Conservation (phyloP, 305 asterid genomes). For the Coffea humblotiana region DNA sequence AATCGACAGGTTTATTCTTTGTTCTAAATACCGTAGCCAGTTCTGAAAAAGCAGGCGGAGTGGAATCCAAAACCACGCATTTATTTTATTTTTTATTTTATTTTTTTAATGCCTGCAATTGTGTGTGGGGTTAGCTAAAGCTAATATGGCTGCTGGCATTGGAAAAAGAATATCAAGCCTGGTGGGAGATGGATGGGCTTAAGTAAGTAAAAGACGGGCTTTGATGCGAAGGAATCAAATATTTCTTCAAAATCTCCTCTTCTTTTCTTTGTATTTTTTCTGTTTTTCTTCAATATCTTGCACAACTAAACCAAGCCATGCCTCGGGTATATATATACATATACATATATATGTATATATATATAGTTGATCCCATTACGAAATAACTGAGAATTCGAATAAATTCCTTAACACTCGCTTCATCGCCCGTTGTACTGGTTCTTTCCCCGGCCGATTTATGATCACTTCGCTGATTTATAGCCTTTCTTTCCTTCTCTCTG, state of each 20-base stretch:
- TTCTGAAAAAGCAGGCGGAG: slow-evolving; percentile 27
- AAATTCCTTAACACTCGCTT: no score
- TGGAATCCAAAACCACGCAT: slow-evolving; percentile 35
- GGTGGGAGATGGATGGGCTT: slow-evolving; percentile 35
- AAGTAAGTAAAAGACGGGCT: slow-evolving; percentile 25
- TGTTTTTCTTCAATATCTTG: not conserved
- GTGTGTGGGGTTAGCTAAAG: slow-evolving; percentile 36
- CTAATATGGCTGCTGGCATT: slow-evolving; percentile 44
- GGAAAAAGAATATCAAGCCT: slow-evolving; percentile 23
- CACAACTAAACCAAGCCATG: not conserved
- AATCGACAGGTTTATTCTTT: no score
- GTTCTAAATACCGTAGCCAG: not conserved
- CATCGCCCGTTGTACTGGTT: no score
- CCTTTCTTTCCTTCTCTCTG: not conserved
- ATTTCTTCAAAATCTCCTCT: slow-evolving; percentile 37
- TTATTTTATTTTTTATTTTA: not conserved
- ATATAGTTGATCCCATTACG: not conserved
- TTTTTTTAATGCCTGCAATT: slow-evolving; percentile 14
- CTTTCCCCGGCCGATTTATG: not conserved
- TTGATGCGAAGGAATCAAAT: slow-evolving; percentile 31
- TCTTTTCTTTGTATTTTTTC: not conserved
- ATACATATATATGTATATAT: no score
- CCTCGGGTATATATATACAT: no score
- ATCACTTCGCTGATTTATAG: not conserved
- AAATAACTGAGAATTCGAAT: no score